phyloP scores from a whole-genome alignment of 768 basidiomycete genomes.

The Pisolithus sp. region DNA sequence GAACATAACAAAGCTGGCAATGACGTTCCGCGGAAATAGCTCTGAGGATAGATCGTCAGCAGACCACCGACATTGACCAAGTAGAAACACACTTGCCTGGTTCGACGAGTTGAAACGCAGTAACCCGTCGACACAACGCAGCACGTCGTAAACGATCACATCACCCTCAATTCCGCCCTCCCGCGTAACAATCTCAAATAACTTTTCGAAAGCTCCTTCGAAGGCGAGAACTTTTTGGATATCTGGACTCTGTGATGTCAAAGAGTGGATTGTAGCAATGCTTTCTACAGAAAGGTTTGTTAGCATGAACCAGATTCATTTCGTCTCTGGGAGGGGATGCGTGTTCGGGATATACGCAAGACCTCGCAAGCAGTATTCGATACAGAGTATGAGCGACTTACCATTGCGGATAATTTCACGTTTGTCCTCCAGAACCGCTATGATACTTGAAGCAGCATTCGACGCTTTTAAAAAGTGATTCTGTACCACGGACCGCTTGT shows the following conservation, averaged over 20 bases:
- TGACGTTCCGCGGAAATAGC: slow-evolving; percentile 90
- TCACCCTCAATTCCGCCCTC: slow-evolving; percentile 95
- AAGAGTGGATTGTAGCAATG: slow-evolving; percentile 70
- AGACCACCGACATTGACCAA: not conserved
- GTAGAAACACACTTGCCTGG: slow-evolving; percentile 49
- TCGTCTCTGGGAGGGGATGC: no score
- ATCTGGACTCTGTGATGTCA: slow-evolving; percentile 83
- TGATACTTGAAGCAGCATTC: slow-evolving; percentile 66
- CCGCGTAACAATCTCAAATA: slow-evolving; percentile 79
- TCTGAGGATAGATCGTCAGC: slow-evolving; percentile 42
- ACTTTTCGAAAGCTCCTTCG: slow-evolving; percentile 92
- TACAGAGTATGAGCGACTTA: slow-evolving; percentile 28
- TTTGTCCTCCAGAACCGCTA: slow-evolving; percentile 75
- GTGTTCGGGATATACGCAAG: no score
- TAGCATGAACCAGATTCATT: not conserved
- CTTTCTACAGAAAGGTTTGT: slow-evolving; percentile 50
- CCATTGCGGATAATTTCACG: slow-evolving; percentile 87
- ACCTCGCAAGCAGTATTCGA: no score
- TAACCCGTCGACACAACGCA: slow-evolving; percentile 79
- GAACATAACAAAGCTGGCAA: slow-evolving; percentile 62
- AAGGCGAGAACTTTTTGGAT: slow-evolving; percentile 97
- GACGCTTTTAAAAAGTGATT: slow-evolving; percentile 86
- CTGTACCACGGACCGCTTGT: slow-evolving; percentile 77
- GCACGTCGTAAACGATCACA: slow-evolving; percentile 76
- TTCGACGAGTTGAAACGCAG: slow-evolving; percentile 92